A percentile compares a stretch with the other conserved stretches of the same genome.
Conservation (phyloP, 2,329 filamentous ascomycete species). For the Onygenales sp. region DNA sequence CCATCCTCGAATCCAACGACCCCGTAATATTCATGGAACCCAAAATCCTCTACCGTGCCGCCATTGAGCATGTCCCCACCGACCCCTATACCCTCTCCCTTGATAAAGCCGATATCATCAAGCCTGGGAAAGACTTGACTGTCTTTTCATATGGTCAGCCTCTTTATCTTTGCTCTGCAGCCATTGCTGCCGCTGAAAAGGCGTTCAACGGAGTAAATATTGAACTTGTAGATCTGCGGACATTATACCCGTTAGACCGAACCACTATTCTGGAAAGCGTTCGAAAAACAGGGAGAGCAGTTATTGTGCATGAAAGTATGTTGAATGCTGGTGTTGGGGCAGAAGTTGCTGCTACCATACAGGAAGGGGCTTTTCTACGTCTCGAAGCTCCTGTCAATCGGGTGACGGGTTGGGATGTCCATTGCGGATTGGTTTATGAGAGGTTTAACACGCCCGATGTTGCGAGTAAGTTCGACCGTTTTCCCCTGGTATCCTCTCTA, state of each 20-base stretch:
- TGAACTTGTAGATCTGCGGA: conserved; percentile 80
- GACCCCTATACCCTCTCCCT: conserved; percentile 74
- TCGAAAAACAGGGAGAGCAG: conserved; percentile 71
- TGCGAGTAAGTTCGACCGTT: conserved; percentile 55
- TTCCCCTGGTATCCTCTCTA: not conserved
- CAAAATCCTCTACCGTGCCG: conserved; percentile 83
- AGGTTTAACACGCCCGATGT: conserved; percentile 77
- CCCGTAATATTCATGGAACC: conserved; percentile 91
- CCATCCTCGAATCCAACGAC: conserved; percentile 67
- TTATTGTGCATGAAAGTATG: conserved; percentile 90
- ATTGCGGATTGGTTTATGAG: conserved; percentile 70
- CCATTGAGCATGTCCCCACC: conserved; percentile 81
- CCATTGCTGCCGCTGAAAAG: conserved; percentile 67
- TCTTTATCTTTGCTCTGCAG: conserved; percentile 70
- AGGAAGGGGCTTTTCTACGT: conserved; percentile 74
- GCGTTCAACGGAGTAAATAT: conserved; percentile 60
- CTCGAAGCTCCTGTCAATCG: conserved; percentile 78
- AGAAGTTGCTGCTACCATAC: conserved; percentile 79
- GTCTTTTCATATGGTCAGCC: conserved; percentile 85
- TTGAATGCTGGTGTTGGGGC: conserved; percentile 82
- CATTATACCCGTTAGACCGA: conserved; percentile 87
- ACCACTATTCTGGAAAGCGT: conserved; percentile 72
- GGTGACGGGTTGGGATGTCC: conserved; percentile 83
- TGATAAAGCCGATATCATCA: conserved; percentile 75
- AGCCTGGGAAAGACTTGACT: conserved; percentile 69